A percentile compares a stretch with the other conserved stretches of the same genome.
phyloP scores from a whole-genome alignment of 2,329 filamentous ascomycete species.

The Penicillium polonicum region DNA sequence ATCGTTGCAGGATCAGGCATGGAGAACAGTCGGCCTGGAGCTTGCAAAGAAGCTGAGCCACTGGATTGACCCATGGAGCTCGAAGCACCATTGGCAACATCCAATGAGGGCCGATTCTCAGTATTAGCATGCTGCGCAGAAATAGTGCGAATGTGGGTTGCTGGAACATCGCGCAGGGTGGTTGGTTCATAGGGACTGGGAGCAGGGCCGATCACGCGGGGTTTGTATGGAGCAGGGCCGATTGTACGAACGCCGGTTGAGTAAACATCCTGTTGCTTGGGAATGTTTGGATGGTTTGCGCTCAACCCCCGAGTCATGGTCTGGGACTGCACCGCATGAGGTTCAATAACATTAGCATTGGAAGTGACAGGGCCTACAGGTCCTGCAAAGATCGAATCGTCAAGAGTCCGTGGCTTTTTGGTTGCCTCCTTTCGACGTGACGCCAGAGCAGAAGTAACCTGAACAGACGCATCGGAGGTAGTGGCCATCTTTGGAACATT shows the following conservation, averaged over 20 bases:
- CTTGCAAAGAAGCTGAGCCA: background rate
- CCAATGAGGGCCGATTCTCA: background rate
- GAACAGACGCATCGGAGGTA: background rate
- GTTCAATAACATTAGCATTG: background rate
- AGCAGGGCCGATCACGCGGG: background rate
- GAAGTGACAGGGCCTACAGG: background rate
- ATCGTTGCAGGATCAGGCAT: background rate
- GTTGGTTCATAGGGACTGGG: background rate
- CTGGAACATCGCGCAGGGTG: background rate
- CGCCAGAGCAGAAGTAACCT: background rate
- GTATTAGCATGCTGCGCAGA: background rate
- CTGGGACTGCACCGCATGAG: background rate
- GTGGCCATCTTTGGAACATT: background rate
- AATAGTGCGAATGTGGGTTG: background rate
- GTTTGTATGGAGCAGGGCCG: background rate
- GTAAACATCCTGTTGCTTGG: background rate
- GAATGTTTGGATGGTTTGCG: background rate
- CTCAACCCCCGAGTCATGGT: background rate
- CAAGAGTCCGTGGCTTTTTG: background rate
- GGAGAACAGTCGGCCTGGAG: background rate
- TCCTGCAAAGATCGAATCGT: background rate
- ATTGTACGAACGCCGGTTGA: background rate
- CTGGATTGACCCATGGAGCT: background rate
- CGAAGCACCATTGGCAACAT: background rate
- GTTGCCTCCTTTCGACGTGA: background rate